phyloP scores from a whole-genome alignment of 768 basidiomycete species.

The Trametes cingulata region DNA sequence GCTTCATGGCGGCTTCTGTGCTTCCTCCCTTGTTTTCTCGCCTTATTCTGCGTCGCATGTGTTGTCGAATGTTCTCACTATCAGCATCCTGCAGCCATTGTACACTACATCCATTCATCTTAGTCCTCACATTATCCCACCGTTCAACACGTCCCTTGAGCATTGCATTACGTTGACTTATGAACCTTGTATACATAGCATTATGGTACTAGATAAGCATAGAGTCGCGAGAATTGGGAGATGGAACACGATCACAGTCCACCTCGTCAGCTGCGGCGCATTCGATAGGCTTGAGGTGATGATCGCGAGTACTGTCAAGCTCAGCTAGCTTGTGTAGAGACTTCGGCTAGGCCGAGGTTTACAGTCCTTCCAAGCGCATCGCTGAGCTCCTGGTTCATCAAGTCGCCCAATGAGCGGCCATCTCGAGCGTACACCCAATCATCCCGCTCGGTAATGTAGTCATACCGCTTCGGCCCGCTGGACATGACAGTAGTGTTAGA shows the following conservation, averaged over 20 bases:
- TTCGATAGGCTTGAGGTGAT: background rate
- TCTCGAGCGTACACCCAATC: constrained; percentile 82
- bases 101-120: background rate
- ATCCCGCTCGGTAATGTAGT: constrained; percentile 57
- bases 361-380: constrained; percentile 39
- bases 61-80: no score
- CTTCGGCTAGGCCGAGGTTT: constrained; percentile 31
- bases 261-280: background rate
- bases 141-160: background rate
- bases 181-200: background rate
- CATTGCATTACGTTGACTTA: background rate
- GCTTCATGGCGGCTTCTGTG: no score
- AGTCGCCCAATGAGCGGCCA: constrained; percentile 52
- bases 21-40: no score
- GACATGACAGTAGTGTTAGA: background rate
- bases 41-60: no score
- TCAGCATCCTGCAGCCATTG: background rate
- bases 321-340: constrained; percentile 28
- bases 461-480: constrained; percentile 93
- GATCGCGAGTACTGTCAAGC: background rate
- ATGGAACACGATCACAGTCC: background rate
- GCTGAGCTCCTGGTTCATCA: constrained; percentile 74
- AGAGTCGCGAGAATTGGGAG: background rate
- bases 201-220: no score
- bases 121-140: background rate